Evolutionary conservation across 106 monocot genomes (phyloP), one percentile per base, ranked within the genome.

Genomic region (Acanthochlamys bracteata): DNA sequence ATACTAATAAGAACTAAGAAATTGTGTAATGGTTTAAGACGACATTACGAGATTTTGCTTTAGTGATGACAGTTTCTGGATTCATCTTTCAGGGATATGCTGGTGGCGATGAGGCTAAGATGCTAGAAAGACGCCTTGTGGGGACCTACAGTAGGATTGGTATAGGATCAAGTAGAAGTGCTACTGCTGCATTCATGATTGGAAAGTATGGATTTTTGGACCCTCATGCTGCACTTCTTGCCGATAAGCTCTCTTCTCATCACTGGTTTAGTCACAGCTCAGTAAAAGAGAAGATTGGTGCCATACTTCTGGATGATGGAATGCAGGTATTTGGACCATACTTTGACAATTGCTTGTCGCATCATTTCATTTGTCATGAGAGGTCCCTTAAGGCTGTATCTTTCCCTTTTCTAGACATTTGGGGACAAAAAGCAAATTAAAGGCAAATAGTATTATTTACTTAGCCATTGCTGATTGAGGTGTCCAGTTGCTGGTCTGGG

Each of bases 261-360:
- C 25, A n/a, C 27, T 55, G 71, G 16, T 73, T 41, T 60, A 62
- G 64, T 71, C 25, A 53, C 15, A 4, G 7, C 54, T 57, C 40
- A 1, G 39, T 33, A 68, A 65, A 61, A 41, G 65, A 69, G 56
- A 80, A 66, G 56, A 69, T 96, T 71, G 90, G 88, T 53, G 55
- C 67, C 57, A 74, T 71, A 42, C 72, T 96, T 74, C 54, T 96
- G 60, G 95, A 96, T 72, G 95, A 96, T 83, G 95, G 95, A 15
- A 88, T 96, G 84, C 95, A 90, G 94, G 95, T 95, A 78, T 52
- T 7, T 20, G 20, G 52, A 55, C 55, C 0, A 4, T 49, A 49
- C 17, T 49, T n/a, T 3, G 33, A 33, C 33, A 33, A 33, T 33
- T 33, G 33, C 33, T 33, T 33, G 33, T 33, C 4, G 33, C 33